Evolutionary conservation across 495 filamentous ascomycete species (phyloP), one percentile per base, ranked within the genome.

Genomic region (Talaromyces nanjingensis): DNA sequence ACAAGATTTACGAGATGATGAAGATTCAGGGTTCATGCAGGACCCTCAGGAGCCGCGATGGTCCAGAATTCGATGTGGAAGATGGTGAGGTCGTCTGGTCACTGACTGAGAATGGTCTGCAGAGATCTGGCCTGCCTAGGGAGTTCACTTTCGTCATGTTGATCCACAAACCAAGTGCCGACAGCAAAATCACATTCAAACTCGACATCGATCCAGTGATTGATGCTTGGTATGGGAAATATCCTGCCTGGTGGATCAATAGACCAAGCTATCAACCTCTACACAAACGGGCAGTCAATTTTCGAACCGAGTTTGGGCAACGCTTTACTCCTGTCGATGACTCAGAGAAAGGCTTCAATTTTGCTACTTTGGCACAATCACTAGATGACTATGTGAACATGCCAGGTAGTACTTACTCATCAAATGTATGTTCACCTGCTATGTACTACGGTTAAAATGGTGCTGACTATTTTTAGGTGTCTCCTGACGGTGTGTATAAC

Each of bases 141-240:
- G 82, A 84, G 57, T 83, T 84, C 62, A 82, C 81, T 18, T 83
- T 84, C 66, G 78, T 80, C 6, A 76, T 84, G 75, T 65, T 84
- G 39, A 66, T 81, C n/a, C 71, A 77, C 42, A 79, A 80, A 33
- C 77, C 74, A 0, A 56, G 65, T 3, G 68, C 71, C 6, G 65
- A 74, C n/a, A 74, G 70, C 56, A 64, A 64, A 0, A 52, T 78
- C 3, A 59, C 59, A 1, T 68, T 80, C 34, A 65, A 63, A 1
- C 64, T 80, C 5, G 73, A 78, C 5, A 73, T 80, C 33, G 74
- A 80, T 4, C 78, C 78, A 0, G 72, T 78, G 3, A 68, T 80
- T 22, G 71, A 76, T 57, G 65, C 69, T 16, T 71, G 72, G 67
- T 68, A 65, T 33, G 69, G 74, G 2, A 72, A 53, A 16, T 79